These are phyloP conservation scores for Vanilla planifolia DNA, from an alignment of 106 monocot species.

Conservation along the genomic window DNA sequence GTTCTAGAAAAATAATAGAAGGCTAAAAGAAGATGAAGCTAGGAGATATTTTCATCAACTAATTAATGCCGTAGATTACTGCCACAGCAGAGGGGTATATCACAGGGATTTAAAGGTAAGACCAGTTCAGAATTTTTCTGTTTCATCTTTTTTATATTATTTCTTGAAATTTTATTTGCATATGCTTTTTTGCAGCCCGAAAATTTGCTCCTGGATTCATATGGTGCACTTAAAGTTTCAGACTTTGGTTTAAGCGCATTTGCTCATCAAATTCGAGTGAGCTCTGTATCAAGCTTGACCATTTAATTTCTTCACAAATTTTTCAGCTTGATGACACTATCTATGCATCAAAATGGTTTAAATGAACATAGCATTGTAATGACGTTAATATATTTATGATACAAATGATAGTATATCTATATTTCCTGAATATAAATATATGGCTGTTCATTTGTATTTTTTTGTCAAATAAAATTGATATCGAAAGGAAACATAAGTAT, in stretches of 20 bases:
- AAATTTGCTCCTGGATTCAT: slow-evolving; percentile 81
- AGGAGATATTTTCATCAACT: slow-evolving; percentile 90
- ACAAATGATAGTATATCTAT: no score
- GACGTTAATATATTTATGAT: no score
- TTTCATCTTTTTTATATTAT: background rate
- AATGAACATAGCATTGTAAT: no score
- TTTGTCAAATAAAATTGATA: no score
- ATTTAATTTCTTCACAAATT: no score
- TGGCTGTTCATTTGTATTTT: no score
- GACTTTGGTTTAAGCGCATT: slow-evolving; percentile 93
- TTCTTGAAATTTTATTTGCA: background rate
- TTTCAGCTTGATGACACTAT: no score
- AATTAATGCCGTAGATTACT: slow-evolving; percentile 92
- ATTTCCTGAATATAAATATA: no score
- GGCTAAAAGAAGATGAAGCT: slow-evolving; percentile 80
- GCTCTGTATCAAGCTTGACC: no score
- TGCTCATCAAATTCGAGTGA: slow-evolving; percentile 52
- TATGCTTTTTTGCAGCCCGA: slow-evolving; percentile 62
- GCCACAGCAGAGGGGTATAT: slow-evolving; percentile 82
- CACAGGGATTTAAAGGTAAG: slow-evolving; percentile 88
- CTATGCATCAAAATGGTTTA: no score
- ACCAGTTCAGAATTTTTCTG: background rate
- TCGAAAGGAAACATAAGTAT: no score
- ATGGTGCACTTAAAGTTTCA: slow-evolving; percentile 70
- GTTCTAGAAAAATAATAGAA: slow-evolving; percentile 56